Base-by-base conservation (phyloP, 306 rosid species). In the Sphenostylis stenocarpa region DNA sequence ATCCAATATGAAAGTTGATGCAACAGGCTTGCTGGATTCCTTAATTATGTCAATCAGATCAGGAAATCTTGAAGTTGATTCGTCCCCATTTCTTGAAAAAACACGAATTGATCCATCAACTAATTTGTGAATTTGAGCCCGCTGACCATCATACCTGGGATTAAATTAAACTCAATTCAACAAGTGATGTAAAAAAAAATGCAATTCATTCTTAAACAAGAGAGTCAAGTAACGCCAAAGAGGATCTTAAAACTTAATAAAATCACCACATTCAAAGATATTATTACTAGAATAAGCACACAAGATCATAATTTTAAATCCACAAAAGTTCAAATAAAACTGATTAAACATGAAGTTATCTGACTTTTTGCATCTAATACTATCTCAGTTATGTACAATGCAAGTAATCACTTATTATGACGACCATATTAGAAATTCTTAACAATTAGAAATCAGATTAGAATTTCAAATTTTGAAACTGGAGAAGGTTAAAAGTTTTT, bases 71-170 rank as follows among this genome's bases (percentile, higher is more conserved):
- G 84, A 85, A 56, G 97, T 88, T 26, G 97, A 78, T 84, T 93
- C 97, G 29, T 91, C 96, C 73, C 98, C 95, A 74, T 93, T 93
- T 85, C 98, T 88, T 17, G 98, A 91, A 84, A 87, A 93, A 62
- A 88, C 81, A 28, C 60, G 87, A 80, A 91, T 16, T 6, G 96
- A 86, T 61, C 97, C 98, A 87, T 91, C 92, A 68, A 19, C 80
- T 84, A 88, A 81, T 85, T 80, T 93, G 85, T 93, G 98, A 88
- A 93, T 87, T 86, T 93, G 98, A 43, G 96, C 98, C 75, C 98
- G 92, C 86, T 93, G 98, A 45, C 98, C 98, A 84, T 93, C 98
- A 77, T 93, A 93, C 81, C 98, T 93, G 80, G 70, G 77, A 86
- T 74, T 79, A 61, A 70, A 80, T 31, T 34, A 13, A 49, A 77